Conservation (phyloP, 345 rosid species). For the Litchi chinensis region DNA sequence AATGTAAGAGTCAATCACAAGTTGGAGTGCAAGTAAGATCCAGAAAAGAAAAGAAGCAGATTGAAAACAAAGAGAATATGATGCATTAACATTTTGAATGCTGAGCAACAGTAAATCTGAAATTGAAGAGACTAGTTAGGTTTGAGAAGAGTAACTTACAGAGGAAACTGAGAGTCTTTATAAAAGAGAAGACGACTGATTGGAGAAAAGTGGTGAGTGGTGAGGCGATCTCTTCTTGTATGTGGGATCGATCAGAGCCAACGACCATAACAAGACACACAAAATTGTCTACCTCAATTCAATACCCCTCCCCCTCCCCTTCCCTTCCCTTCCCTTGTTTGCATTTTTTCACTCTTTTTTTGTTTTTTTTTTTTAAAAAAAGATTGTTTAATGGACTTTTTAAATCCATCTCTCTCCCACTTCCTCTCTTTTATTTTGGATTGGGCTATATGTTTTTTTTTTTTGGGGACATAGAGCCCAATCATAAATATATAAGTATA, state of each 20-base stretch:
- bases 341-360: background rate
- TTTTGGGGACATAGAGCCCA: background rate
- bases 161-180: background rate
- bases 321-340: background rate
- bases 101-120: no score
- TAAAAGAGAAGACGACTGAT: background rate
- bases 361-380: no score
- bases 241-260: slow-evolving; percentile 10
- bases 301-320: background rate
- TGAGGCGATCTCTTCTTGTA: background rate
- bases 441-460: no score
- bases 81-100: no score
- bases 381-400: background rate
- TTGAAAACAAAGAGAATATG: background rate
- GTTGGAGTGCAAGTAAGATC: background rate
- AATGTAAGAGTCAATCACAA: background rate
- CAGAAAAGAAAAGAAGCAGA: background rate
- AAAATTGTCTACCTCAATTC: background rate
- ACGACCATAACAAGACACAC: background rate
- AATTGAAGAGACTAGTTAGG: background rate
- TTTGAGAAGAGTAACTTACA: slow-evolving; percentile 15
- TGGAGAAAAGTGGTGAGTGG: background rate
- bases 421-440: background rate
- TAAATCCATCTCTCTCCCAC: no score
- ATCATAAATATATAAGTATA: no score